Evolutionary conservation across 441 rosid species (phyloP).

Genomic region (Erodium trifolium): DNA sequence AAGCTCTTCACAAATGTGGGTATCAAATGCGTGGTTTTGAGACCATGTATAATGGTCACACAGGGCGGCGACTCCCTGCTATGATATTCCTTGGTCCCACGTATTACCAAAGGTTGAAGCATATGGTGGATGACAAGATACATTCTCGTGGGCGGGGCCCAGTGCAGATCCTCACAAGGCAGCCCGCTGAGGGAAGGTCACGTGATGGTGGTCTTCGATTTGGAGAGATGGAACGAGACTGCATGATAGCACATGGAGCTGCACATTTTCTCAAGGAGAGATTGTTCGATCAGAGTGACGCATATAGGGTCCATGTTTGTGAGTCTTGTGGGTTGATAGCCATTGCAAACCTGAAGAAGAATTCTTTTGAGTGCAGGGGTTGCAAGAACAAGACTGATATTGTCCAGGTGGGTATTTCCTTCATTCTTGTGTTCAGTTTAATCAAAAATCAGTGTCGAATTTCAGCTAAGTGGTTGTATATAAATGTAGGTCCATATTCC

Average conservation of each 20-base stretch:
- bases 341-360: conserved; percentile 86
- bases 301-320: conserved; percentile 89
- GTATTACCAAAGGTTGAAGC: conserved; percentile 91
- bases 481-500: conserved; percentile 75
- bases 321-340: conserved; percentile 89
- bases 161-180: conserved; percentile 88
- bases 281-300: conserved; percentile 94
- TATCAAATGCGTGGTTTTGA: conserved; percentile 98
- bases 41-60: conserved; percentile 97
- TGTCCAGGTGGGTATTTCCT: conserved; percentile 51
- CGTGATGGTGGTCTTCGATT: conserved; percentile 97
- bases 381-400: conserved; percentile 93
- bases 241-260: conserved; percentile 98
- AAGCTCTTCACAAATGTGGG: conserved; percentile 94
- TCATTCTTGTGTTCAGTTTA: background rate
- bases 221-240: conserved; percentile 97
- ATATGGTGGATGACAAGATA: conserved; percentile 97
- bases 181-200: conserved; percentile 94
- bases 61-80: conserved; percentile 79
- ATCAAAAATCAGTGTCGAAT: no score
- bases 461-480: no score
- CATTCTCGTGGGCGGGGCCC: conserved; percentile 99
- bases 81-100: conserved; percentile 98
- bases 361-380: conserved; percentile 86
- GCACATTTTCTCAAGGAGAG: conserved; percentile 89